Conservation (phyloP, 331 rosid genomes). For the Acacia pycnantha region DNA sequence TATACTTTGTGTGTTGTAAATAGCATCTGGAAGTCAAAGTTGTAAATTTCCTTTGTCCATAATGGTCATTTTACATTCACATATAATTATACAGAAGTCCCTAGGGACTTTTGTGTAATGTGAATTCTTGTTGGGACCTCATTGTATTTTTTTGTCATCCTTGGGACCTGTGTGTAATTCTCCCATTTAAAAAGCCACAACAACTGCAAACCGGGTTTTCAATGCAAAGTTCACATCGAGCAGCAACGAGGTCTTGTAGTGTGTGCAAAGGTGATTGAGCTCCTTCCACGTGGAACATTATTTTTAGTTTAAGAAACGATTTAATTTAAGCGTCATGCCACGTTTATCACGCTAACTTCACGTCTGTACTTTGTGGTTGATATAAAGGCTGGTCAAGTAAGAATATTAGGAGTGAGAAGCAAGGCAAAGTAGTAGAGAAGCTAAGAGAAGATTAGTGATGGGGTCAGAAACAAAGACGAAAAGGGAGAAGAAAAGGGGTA, state of each 20-base stretch:
- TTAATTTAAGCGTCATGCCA: constrained; percentile 9
- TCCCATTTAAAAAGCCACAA: neutral
- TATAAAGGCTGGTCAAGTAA: neutral
- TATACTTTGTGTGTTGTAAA: too few species aligned
- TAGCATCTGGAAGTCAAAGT: too few species aligned
- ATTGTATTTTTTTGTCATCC: too few species aligned
- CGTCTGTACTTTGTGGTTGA: neutral
- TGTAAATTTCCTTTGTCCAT: too few species aligned
- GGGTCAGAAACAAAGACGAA: constrained; percentile 64
- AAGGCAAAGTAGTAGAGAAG: neutral
- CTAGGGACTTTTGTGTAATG: too few species aligned
- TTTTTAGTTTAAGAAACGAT: neutral
- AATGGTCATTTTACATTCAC: too few species aligned
- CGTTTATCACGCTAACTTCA: constrained; percentile 27
- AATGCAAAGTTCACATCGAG: too few species aligned
- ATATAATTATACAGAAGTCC: too few species aligned
- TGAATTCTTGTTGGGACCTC: too few species aligned
- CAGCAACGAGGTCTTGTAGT: neutral
- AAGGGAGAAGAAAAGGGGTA: constrained; percentile 59
- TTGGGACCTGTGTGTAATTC: too few species aligned
- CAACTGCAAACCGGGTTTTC: neutral
- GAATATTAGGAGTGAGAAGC: neutral
- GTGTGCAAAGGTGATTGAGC: neutral
- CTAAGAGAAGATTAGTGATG: neutral
- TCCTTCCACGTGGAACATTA: neutral